Evolutionary conservation across 2,329 filamentous ascomycete species (phyloP).

Genomic region (Trichoderma sp.): DNA sequence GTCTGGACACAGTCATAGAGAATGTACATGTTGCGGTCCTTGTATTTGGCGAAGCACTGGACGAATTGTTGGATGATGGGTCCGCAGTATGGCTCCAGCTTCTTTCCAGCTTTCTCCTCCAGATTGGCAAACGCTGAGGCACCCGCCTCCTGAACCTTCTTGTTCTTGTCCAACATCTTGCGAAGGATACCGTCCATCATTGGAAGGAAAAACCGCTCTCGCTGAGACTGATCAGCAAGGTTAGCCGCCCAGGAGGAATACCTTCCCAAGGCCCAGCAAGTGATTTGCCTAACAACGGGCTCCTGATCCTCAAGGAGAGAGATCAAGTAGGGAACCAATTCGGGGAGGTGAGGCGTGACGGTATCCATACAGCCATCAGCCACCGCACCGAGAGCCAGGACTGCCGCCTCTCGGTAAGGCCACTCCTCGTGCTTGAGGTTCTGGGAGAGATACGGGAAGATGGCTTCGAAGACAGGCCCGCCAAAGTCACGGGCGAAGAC

Average conservation of each 20-base stretch:
- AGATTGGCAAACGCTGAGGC: constrained; percentile 95
- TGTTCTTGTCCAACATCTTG: constrained; percentile 96
- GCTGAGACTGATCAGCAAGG: constrained; percentile 63
- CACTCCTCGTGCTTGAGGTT: constrained; percentile 87
- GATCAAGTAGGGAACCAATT: constrained; percentile 87
- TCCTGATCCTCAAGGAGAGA: constrained; percentile 79
- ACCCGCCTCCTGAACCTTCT: constrained; percentile 94
- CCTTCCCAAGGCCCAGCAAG: constrained; percentile 92
- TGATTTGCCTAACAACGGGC: constrained; percentile 92
- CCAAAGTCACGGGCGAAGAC: constrained; percentile 91
- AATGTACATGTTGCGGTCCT: constrained; percentile 98
- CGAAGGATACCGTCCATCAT: constrained; percentile 95
- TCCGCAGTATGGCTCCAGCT: constrained; percentile 78
- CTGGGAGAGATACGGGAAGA: constrained; percentile 85
- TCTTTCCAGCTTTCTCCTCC: constrained; percentile 84
- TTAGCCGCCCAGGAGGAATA: constrained; percentile 91
- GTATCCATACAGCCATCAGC: constrained; percentile 91
- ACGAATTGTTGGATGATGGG: constrained; percentile 93
- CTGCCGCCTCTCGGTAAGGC: constrained; percentile 89
- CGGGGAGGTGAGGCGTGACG: constrained; percentile 84
- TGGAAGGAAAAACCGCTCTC: constrained; percentile 80
- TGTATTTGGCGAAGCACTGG: constrained; percentile 88
- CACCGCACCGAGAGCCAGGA: constrained; percentile 89
- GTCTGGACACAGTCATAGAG: constrained; percentile 98
- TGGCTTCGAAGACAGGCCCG: constrained; percentile 81